A percentile compares a stretch with the other conserved stretches of the same genome.
Conservation (phyloP, 805 yeast genomes). For the Teunomyces pallodes region DNA sequence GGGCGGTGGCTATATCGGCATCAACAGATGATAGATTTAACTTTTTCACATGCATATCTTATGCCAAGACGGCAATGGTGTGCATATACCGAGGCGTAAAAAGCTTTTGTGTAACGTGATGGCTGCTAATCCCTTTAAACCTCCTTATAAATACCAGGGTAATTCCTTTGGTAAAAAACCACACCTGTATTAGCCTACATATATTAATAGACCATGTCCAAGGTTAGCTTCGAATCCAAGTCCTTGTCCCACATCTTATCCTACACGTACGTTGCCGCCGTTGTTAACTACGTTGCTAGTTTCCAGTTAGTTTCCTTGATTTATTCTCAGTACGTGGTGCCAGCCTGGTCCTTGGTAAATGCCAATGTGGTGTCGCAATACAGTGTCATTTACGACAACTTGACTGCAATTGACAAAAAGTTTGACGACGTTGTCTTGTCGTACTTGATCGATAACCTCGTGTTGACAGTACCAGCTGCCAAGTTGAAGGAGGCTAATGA, state of each 20-base stretch:
- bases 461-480: slow-evolving; percentile 9
- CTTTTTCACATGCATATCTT: background rate
- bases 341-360: slow-evolving; percentile 19
- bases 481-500: slow-evolving; percentile 25
- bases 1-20: background rate
- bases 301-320: slow-evolving; percentile 22
- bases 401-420: background rate
- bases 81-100: slow-evolving; percentile 1
- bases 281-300: slow-evolving; percentile 22
- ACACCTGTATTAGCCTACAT: background rate
- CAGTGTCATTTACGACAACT: background rate
- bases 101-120: slow-evolving; percentile 3
- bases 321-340: slow-evolving; percentile 21
- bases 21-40: background rate
- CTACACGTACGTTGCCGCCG: slow-evolving; percentile 27
- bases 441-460: slow-evolving; percentile 9
- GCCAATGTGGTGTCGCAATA: slow-evolving; percentile 18
- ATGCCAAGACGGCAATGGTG: background rate
- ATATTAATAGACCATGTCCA: slow-evolving; percentile 8
- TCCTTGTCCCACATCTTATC: slow-evolving; percentile 31
- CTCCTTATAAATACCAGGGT: background rate
- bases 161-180: background rate
- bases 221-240: slow-evolving; percentile 28
- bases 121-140: slow-evolving; percentile 10
- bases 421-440: slow-evolving; percentile 11